These are phyloP conservation scores for Nothophytophthora sp. DNA, from an alignment of 352 stramenopile species.

Conservation along the genomic window DNA sequence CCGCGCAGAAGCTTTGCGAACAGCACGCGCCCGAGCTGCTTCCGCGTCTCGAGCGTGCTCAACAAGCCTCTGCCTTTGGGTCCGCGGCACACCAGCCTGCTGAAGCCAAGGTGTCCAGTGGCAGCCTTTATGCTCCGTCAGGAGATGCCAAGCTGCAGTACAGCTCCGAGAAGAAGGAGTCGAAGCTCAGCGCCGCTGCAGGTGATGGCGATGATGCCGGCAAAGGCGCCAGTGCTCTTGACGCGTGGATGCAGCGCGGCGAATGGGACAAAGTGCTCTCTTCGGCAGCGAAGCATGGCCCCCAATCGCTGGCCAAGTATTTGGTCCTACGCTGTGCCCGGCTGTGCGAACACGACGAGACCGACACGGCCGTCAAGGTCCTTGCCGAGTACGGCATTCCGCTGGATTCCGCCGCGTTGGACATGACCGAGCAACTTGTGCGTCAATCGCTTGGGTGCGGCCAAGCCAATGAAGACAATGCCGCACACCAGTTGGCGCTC, in stretches of 20 bases:
- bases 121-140: constrained; percentile 54
- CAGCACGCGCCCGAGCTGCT: constrained; percentile 81
- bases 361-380: constrained; percentile 74
- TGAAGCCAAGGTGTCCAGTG: constrained; percentile 50
- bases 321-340: constrained; percentile 72
- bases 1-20: constrained; percentile 77
- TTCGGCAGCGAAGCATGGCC: constrained; percentile 76
- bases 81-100: constrained; percentile 37
- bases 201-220: constrained; percentile 39
- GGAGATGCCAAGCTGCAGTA: constrained; percentile 51
- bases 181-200: constrained; percentile 36
- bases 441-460: constrained; percentile 52
- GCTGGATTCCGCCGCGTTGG: constrained; percentile 51
- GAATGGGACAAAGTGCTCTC: constrained; percentile 94
- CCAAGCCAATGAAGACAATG: constrained; percentile 42
- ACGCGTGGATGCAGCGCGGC: constrained; percentile 92
- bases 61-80: constrained; percentile 82
- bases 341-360: constrained; percentile 75
- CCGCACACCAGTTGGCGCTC: constrained; percentile 46
- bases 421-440: constrained; percentile 58
- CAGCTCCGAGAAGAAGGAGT: constrained; percentile 50
- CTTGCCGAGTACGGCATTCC: constrained; percentile 82
- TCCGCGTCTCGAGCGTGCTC: constrained; percentile 75
- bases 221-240: constrained; percentile 67
- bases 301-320: constrained; percentile 85